Evolutionary conservation across 1,284 basidiomycete species (phyloP).

Genomic region (Heterobasidion annosum): DNA sequence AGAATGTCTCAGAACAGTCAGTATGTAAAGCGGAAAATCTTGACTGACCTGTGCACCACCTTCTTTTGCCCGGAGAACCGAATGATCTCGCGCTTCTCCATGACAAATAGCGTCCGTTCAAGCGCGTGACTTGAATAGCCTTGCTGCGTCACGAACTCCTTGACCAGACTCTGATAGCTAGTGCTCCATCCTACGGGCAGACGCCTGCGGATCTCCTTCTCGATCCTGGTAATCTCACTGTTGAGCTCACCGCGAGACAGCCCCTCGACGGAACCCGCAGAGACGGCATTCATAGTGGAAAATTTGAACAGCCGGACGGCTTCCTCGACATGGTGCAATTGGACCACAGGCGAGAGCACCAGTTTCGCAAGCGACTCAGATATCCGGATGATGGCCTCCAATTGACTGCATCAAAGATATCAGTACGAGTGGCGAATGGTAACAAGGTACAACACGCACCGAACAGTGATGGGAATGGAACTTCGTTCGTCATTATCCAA

Average conservation of each 20-base stretch:
- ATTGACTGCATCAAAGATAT: slow-evolving; percentile 53
- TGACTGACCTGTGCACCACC: slow-evolving; percentile 5
- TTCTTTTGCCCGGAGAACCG: slow-evolving; percentile 64
- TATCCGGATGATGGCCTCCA: slow-evolving; percentile 98
- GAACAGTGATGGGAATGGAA: slow-evolving; percentile 97
- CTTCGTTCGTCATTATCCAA: slow-evolving; percentile 95
- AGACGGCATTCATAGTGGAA: slow-evolving; percentile 99
- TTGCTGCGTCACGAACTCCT: slow-evolving; percentile 92
- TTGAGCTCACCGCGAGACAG: slow-evolving; percentile 89
- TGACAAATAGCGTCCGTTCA: slow-evolving; percentile 83
- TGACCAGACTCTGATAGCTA: slow-evolving; percentile 88
- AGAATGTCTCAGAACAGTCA: neutral
- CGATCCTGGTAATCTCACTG: slow-evolving; percentile 90
- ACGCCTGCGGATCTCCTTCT: slow-evolving; percentile 82
- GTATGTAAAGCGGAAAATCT: neutral
- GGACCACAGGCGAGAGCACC: slow-evolving; percentile 81
- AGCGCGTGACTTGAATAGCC: slow-evolving; percentile 89
- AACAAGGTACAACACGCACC: slow-evolving; percentile 39
- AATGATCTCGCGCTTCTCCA: slow-evolving; percentile 95
- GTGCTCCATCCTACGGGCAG: slow-evolving; percentile 97
- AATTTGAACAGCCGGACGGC: slow-evolving; percentile 97
- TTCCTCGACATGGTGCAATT: slow-evolving; percentile 95
- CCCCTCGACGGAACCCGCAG: slow-evolving; percentile 88
- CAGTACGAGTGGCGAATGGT: neutral
- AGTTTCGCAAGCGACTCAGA: slow-evolving; percentile 96